Conservation (phyloP, 2,329 filamentous ascomycete genomes). For the Exophiala spinifera region DNA sequence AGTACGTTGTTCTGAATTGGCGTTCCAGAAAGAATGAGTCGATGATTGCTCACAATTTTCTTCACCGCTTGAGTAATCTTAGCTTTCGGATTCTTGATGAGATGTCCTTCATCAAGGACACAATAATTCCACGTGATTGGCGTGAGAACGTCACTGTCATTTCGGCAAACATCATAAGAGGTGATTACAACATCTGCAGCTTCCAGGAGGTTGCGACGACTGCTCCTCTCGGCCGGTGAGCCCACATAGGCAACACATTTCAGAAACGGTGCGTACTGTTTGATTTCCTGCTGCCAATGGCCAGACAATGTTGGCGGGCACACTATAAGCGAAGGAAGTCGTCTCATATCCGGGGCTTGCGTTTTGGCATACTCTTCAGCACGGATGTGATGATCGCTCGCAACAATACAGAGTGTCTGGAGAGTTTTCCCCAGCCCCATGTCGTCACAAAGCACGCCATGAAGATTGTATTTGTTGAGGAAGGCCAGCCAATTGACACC, state of each 20-base stretch:
- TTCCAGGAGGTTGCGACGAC: conserved; percentile 65
- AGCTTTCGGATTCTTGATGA: conserved; percentile 98
- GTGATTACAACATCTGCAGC: conserved; percentile 92
- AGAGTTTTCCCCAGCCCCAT: conserved; percentile 98
- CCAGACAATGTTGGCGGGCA: conserved; percentile 95
- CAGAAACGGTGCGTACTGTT: conserved; percentile 91
- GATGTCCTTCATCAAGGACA: conserved; percentile 91
- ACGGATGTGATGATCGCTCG: conserved; percentile 91
- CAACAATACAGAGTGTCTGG: conserved; percentile 95
- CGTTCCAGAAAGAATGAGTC: conserved; percentile 91
- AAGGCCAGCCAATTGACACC: conserved; percentile 99
- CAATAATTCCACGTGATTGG: conserved; percentile 95
- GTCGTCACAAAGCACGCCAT: conserved; percentile 97
- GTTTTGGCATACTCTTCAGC: conserved; percentile 87
- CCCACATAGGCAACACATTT: conserved; percentile 88
- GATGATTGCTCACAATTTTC: conserved; percentile 82
- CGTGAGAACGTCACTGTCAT: conserved; percentile 81
- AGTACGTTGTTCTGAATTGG: conserved; percentile 98
- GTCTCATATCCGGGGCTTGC: conserved; percentile 70
- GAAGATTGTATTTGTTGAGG: conserved; percentile 94
- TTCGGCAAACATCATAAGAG: conserved; percentile 96
- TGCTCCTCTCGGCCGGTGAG: conserved; percentile 73
- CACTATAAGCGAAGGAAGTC: conserved; percentile 86
- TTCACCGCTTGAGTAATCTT: conserved; percentile 95
- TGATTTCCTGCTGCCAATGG: conserved; percentile 98